phyloP scores from a whole-genome alignment of 768 basidiomycete species.

The Kwoniella sp. region DNA sequence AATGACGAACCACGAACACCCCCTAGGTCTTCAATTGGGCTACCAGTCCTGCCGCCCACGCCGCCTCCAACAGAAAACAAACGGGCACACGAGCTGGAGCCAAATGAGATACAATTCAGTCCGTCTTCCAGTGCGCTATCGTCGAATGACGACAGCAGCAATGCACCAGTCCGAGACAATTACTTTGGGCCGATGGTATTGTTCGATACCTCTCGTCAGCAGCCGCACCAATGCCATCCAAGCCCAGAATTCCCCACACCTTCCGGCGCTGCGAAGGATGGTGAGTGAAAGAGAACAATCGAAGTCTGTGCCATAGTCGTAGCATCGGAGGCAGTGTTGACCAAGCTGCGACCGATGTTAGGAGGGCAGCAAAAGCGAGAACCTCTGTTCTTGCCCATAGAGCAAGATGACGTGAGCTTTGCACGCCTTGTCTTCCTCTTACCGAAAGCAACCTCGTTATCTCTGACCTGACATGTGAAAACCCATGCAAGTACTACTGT shows the following conservation, averaged over 20 bases:
- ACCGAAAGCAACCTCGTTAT: too few relatives aligned
- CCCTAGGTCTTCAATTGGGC: background rate
- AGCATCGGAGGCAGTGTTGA: too few relatives aligned
- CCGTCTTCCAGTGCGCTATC: background rate
- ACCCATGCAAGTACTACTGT: too few relatives aligned
- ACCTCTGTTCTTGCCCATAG: background rate
- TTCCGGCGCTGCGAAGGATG: too few relatives aligned
- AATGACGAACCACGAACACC: background rate
- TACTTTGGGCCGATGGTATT: background rate
- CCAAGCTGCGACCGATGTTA: too few relatives aligned
- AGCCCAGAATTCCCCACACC: too few relatives aligned
- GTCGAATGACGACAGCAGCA: background rate
- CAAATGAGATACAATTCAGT: background rate
- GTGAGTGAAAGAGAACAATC: background rate
- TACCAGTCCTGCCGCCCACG: background rate
- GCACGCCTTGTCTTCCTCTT: too few relatives aligned
- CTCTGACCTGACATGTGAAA: too few relatives aligned
- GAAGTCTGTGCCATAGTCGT: too few relatives aligned
- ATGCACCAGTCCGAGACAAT: background rate
- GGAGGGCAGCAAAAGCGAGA: background rate
- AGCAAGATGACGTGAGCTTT: background rate
- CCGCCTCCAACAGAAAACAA: background rate
- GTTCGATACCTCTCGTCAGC: slow-evolving; percentile 15
- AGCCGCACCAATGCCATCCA: background rate
- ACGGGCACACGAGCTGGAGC: background rate